Base-by-base conservation (phyloP, 345 rosid genomes). In the Camelina hispida region DNA sequence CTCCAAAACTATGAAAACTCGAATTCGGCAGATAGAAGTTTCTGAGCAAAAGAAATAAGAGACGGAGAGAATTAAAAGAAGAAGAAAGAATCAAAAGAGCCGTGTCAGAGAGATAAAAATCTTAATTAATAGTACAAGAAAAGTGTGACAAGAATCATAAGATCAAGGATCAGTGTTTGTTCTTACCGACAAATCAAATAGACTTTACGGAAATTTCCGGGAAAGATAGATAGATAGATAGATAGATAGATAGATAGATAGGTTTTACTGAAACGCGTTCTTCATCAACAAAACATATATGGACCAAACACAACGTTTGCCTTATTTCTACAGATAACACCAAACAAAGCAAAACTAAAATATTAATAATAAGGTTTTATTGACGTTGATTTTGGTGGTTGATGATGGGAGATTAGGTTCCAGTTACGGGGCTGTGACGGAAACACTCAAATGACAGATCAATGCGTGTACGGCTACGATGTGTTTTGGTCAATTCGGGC, bases 391-490 rank as follows among this genome's bases (percentile, higher is more conserved):
- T 25, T 76, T 68, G 71, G 66, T 64, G 47, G 46, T 10, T 37
- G 74, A 61, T 4, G 63, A 55, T 6, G 50, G 61, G 63, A 12
- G 51, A 25, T 55, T 62, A 18, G 1, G 72, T 70, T 63, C 56
- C 30, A 2, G 72, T 71, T 57, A 77, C 80, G 34, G 16, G 46
- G 20, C 76, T 77, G 80, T 77, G 72, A 77, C 50, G 20, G 11
- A 55, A 28, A 40, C 22, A 11, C 22, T 16, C 30, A 77, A 13
- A 63, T 28, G 11, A 77, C 71, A 65, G 55, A 23, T 15, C 11
- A 17, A 55, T 0, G 17, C 71, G 75, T 70, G 71, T 77, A 77
- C 73, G 72, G 59, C 50, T 66, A 9, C 38, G 32, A 66, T 60
- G 56, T 64, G 43, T 28, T 9, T 10, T 54, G 2, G 13, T 54